Conservation (phyloP, 2,329 filamentous ascomycete species). For the Pyrenochaeta sp. region DNA sequence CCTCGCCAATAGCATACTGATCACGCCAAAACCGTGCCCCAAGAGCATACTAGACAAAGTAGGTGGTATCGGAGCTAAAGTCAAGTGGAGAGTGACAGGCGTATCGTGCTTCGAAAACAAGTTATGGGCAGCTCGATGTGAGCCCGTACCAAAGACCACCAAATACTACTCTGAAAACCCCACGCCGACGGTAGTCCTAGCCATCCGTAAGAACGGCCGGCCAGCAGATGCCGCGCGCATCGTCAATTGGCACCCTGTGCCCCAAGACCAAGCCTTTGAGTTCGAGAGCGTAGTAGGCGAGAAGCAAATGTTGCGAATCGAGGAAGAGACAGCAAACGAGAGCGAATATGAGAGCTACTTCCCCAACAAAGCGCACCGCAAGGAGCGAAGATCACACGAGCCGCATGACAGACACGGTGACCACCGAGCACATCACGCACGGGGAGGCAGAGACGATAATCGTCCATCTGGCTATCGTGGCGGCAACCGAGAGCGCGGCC, state of each 20-base stretch:
- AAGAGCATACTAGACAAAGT: conserved; percentile 79
- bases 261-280: conserved; percentile 73
- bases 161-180: conserved; percentile 80
- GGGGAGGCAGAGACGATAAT: conserved; percentile 35
- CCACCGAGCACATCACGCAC: conserved; percentile 34
- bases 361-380: conserved; percentile 64
- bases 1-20: conserved; percentile 90
- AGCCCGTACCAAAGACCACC: conserved; percentile 71
- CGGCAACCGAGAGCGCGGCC: conserved; percentile 44
- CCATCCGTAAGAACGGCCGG: conserved; percentile 76
- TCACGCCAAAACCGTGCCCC: conserved; percentile 79
- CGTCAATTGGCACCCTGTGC: conserved; percentile 80
- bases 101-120: conserved; percentile 78
- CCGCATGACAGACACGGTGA: conserved; percentile 55
- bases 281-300: conserved; percentile 89
- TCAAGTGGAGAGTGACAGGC: conserved; percentile 84
- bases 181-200: conserved; percentile 82
- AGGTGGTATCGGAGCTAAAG: conserved; percentile 83
- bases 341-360: conserved; percentile 71
- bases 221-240: conserved; percentile 85
- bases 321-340: conserved; percentile 70
- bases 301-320: conserved; percentile 83
- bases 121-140: conserved; percentile 85
- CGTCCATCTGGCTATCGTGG: conserved; percentile 39
- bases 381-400: conserved; percentile 40